phyloP scores from a whole-genome alignment of 768 basidiomycete genomes.

The Pluteus cervinus region DNA sequence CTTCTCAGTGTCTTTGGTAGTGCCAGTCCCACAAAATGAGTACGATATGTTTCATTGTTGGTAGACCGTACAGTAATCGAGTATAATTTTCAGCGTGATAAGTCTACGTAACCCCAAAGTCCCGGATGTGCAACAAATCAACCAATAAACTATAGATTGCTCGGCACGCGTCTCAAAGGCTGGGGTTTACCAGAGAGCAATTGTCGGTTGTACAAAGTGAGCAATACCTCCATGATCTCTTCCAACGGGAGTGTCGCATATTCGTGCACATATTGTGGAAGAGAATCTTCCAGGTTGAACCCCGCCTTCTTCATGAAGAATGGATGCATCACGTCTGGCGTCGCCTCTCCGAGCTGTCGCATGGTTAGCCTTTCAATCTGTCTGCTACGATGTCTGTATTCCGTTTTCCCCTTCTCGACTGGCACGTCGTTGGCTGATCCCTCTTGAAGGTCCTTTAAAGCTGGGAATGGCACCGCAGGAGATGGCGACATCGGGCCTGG shows the following conservation, averaged over 20 bases:
- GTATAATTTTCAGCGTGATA: constrained; percentile 8
- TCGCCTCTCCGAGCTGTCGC: constrained; percentile 85
- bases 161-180: too few species aligned
- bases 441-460: constrained; percentile 1
- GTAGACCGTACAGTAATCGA: constrained; percentile 3
- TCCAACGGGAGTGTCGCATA: constrained; percentile 80
- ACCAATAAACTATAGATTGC: too few species aligned
- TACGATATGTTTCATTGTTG: neutral
- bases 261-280: constrained; percentile 86
- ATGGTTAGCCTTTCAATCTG: constrained; percentile 77
- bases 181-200: constrained; percentile 39
- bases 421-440: constrained; percentile 1
- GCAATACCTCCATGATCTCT: constrained; percentile 74
- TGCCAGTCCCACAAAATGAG: neutral
- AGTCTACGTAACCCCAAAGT: too few species aligned
- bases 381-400: constrained; percentile 52
- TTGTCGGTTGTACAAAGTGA: constrained; percentile 75
- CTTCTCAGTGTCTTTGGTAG: constrained; percentile 85
- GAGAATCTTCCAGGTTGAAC: constrained; percentile 74
- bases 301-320: constrained; percentile 84
- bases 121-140: too few species aligned
- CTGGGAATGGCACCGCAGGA: constrained; percentile 5
- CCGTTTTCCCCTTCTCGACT: constrained; percentile 24
- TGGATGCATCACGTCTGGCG: constrained; percentile 82
- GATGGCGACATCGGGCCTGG: neutral